These are phyloP conservation scores for Polyrhizophydium stewartii DNA, from an alignment of 371 early-diverging fungal species.

Conservation along the genomic window DNA sequence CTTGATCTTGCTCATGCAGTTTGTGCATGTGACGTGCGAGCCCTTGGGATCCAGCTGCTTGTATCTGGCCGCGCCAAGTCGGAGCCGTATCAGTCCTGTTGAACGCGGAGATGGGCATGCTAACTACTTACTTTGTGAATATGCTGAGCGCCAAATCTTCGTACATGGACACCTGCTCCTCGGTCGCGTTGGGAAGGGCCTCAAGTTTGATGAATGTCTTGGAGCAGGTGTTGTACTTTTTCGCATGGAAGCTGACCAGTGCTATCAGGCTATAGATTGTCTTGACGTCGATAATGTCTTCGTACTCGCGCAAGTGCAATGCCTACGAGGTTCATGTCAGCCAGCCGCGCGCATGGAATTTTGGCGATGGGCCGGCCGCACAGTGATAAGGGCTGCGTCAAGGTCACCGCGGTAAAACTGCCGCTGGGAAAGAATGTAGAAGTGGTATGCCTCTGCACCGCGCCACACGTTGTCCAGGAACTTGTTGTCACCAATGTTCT, in stretches of 20 bases:
- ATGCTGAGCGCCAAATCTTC: conserved; percentile 43
- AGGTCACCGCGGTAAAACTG: conserved; percentile 47
- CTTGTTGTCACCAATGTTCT: conserved; percentile 23
- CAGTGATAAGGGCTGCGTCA: conserved; percentile 38
- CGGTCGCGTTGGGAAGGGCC: conserved; percentile 16
- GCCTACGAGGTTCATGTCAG: too few species aligned
- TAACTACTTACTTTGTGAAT: conserved; percentile 36
- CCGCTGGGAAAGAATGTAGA: conserved; percentile 45
- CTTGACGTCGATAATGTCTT: conserved; percentile 40
- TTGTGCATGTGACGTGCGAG: conserved; percentile 36
- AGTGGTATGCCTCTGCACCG: conserved; percentile 54
- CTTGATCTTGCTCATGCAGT: conserved; percentile 34
- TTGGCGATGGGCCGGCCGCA: conserved; percentile 7
- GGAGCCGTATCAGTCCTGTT: neutral
- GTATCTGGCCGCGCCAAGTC: conserved; percentile 17
- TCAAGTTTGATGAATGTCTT: conserved; percentile 48
- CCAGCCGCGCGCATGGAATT: too few species aligned
- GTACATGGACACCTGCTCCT: conserved; percentile 25
- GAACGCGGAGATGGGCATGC: neutral
- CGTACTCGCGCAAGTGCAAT: conserved; percentile 36
- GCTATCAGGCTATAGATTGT: conserved; percentile 39
- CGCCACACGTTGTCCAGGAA: conserved; percentile 49
- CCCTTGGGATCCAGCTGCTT: conserved; percentile 37
- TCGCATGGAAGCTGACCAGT: conserved; percentile 35
- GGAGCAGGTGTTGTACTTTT: conserved; percentile 41